Evolutionary conservation across 805 yeast species (phyloP), one percentile per base, ranked within the genome.

Genomic region (Candida saitoana): DNA sequence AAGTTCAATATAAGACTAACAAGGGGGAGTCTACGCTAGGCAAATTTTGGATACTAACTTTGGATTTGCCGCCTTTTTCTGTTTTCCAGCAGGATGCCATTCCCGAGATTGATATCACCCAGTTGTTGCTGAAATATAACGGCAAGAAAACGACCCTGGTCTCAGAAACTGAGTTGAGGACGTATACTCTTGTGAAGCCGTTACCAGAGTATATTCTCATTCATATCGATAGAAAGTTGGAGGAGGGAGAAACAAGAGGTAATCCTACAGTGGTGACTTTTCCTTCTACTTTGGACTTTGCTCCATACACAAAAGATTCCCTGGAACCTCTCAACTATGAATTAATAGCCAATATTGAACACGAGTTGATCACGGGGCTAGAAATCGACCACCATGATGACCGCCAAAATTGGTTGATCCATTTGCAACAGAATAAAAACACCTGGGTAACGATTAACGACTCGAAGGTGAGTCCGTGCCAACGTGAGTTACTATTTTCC

Each of bases 401-500:
- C 15, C 54, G 45, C 51, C 57, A 40, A 18, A 29, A 24, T 14
- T 30, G 38, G 35, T 11, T 42, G 43, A 45, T 80, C 36, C 5
- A 45, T 33, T 16, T 36, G 38, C 14, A 20, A 32, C 12, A 34
- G 16, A 17, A 41, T 17, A 16, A 7, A 60, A 3, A 51, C 4
- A 59, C 64, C 18, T 87, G 95, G 93, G 47, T 71, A 3, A 80
- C 77, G 46, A 69, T 86, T 11, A 69, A 75, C 38, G 81, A 84
- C 51, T 60, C 78, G 38, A 54, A 61, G 9, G 71, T 77, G 1
- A 67, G 61, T 27, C 56, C 56, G 11, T 70, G 75, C 17, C 80
- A 80, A 30, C 67, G 67, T 39, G 88, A 82, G 46, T 63, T 84
- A 32, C 50, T 87, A 42, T 81, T 84, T 52, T 56, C 85, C 22